Conservation (phyloP, 495 filamentous ascomycete genomes). For the Penicillium egyptiacum region DNA sequence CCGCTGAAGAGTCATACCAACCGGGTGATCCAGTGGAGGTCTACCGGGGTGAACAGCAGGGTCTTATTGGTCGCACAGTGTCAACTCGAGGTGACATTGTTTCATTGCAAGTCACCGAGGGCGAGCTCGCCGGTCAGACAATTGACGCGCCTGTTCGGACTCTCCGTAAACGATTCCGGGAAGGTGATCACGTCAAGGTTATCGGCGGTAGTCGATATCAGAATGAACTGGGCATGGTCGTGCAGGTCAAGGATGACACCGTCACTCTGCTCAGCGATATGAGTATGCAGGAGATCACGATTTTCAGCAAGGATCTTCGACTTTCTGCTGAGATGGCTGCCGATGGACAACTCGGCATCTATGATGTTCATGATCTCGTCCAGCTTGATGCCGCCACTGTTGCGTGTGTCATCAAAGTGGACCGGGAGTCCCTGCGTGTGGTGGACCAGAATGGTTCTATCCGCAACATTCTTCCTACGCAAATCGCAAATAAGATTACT, state of each 20-base stretch:
- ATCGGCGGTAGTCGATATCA: constrained; percentile 91
- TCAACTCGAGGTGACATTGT: constrained; percentile 93
- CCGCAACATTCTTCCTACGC: constrained; percentile 80
- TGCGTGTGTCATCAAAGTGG: constrained; percentile 89
- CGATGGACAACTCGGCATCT: constrained; percentile 75
- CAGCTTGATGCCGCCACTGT: constrained; percentile 92
- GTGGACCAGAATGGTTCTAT: constrained; percentile 86
- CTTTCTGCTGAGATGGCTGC: constrained; percentile 88
- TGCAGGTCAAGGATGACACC: constrained; percentile 83
- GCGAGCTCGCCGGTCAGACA: constrained; percentile 74
- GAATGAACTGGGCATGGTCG: constrained; percentile 96
- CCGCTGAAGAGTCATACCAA: constrained; percentile 74
- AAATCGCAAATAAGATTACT: constrained; percentile 83
- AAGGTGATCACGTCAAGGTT: constrained; percentile 98
- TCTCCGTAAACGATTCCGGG: constrained; percentile 86
- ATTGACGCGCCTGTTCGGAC: constrained; percentile 93
- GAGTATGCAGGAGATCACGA: constrained; percentile 87
- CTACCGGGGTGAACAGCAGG: constrained; percentile 93
- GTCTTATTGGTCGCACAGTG: constrained; percentile 78
- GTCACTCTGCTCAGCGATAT: constrained; percentile 92
- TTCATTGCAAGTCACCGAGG: constrained; percentile 80
- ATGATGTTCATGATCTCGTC: constrained; percentile 88
- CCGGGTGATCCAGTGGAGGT: constrained; percentile 94
- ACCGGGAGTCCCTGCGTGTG: constrained; percentile 85
- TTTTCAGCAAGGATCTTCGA: constrained; percentile 95